Percentiles rank a stretch among this genome's conserved stretches.
Evolutionary conservation across 2,329 filamentous ascomycete genomes (phyloP).

Genomic region (Aspergillus niger): DNA sequence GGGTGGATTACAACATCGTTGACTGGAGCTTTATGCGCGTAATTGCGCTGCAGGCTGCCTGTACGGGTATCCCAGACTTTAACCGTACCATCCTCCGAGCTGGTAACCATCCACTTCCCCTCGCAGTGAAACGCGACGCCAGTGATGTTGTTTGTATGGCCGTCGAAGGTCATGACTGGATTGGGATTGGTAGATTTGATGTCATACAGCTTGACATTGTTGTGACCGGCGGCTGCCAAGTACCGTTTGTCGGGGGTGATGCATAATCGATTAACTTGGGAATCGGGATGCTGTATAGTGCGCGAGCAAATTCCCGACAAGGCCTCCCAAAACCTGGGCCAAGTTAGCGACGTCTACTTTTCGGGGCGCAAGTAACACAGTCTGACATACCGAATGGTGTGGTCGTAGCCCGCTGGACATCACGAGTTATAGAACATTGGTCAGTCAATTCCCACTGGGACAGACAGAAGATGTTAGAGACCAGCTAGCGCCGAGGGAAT

Average conservation of each 20-base stretch:
- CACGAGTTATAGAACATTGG: slow-evolving; percentile 11
- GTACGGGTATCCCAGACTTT: slow-evolving; percentile 95
- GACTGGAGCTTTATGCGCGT: slow-evolving; percentile 82
- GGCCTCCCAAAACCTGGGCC: slow-evolving; percentile 89
- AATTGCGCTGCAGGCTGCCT: slow-evolving; percentile 86
- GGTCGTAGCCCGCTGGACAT: slow-evolving; percentile 67
- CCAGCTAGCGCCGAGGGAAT: not conserved
- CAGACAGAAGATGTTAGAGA: not conserved
- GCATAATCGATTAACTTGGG: slow-evolving; percentile 95
- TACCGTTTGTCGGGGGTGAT: slow-evolving; percentile 98
- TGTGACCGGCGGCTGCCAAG: slow-evolving; percentile 77
- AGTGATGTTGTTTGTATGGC: slow-evolving; percentile 93
- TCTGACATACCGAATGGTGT: slow-evolving; percentile 67
- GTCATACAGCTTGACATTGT: slow-evolving; percentile 96
- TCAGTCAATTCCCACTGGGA: slow-evolving; percentile 11
- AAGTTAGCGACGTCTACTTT: slow-evolving; percentile 2
- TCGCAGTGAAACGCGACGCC: slow-evolving; percentile 98
- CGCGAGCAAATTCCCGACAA: slow-evolving; percentile 96
- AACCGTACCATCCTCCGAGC: slow-evolving; percentile 92
- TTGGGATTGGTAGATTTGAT: slow-evolving; percentile 98
- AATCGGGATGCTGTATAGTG: slow-evolving; percentile 97
- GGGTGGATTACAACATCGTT: slow-evolving; percentile 99
- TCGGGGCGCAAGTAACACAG: not conserved
- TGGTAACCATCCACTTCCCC: slow-evolving; percentile 99
- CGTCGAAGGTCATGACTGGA: slow-evolving; percentile 89